A percentile compares a stretch with the other conserved stretches of the same genome.
Conservation (phyloP, 495 filamentous ascomycete genomes). For the Pseudotulostoma volvatum region DNA sequence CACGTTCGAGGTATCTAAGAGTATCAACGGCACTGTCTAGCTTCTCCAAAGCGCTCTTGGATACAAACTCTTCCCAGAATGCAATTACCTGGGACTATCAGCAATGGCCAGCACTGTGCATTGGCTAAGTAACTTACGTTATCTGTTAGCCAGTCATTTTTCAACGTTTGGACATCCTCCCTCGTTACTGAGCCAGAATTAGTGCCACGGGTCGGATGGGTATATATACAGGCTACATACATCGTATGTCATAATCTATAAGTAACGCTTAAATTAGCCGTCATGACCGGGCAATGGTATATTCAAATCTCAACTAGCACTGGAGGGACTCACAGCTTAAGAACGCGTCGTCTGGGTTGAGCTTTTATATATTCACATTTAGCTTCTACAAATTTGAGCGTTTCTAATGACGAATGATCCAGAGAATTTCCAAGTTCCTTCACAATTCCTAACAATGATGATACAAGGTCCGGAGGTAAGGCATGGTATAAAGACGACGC, state of each 20-base stretch:
- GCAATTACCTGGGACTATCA: constrained; percentile 42
- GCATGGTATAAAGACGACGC: no score
- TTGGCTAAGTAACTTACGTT: constrained; percentile 52
- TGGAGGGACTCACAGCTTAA: constrained; percentile 44
- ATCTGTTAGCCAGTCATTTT: constrained; percentile 95
- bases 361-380: constrained; percentile 18
- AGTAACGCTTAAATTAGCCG: constrained; percentile 6
- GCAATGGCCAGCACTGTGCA: constrained; percentile 20
- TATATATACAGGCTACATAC: constrained; percentile 30
- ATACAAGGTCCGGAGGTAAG: no score
- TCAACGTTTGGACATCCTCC: constrained; percentile 75
- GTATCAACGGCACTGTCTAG: background rate
- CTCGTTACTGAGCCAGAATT: constrained; percentile 42
- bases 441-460: no score
- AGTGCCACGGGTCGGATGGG: constrained; percentile 3
- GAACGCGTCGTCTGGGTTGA: constrained; percentile 54
- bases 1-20: constrained; percentile 71
- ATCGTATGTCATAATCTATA: constrained; percentile 51
- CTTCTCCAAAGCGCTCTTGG: background rate
- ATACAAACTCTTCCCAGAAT: constrained; percentile 89
- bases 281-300: no score
- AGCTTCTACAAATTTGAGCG: background rate
- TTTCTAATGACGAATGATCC: no score
- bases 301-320: no score
- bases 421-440: no score